These are phyloP conservation scores for Arabidopsis arenosa DNA, from an alignment of 345 rosid species.

Conservation along the genomic window DNA sequence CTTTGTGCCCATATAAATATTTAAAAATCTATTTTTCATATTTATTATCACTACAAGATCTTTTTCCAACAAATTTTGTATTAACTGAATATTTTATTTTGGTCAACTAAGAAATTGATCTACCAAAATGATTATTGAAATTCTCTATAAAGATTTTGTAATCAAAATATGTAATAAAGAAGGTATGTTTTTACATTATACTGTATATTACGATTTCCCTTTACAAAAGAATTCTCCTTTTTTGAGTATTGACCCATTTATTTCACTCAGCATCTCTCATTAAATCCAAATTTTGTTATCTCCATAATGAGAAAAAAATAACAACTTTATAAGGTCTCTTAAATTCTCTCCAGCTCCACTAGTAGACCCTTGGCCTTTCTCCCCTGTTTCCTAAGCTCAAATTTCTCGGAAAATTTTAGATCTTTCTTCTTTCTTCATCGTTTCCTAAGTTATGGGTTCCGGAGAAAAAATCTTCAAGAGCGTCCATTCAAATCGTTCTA, in stretches of 20 bases:
- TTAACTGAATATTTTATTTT: not conserved
- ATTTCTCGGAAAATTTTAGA: not conserved
- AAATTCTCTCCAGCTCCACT: constrained; percentile 40
- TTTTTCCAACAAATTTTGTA: not conserved
- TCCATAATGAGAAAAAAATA: constrained; percentile 36
- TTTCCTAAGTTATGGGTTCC: constrained; percentile 31
- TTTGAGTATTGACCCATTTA: not conserved
- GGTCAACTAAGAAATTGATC: not conserved
- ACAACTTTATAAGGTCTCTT: constrained; percentile 41
- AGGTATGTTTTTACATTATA: not conserved
- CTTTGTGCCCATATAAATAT: not conserved
- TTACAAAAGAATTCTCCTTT: constrained; percentile 6
- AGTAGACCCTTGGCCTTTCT: constrained; percentile 51
- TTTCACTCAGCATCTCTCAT: constrained; percentile 11
- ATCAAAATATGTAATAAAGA: not conserved
- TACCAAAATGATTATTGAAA: not conserved
- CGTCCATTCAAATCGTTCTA: constrained; percentile 27
- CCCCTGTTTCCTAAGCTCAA: constrained; percentile 28
- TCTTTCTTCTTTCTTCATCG: not conserved
- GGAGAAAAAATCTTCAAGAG: constrained; percentile 36
- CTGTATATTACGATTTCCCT: not conserved
- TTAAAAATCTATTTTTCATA: too few relatives aligned
- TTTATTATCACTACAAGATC: not conserved
- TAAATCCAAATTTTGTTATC: constrained; percentile 31
- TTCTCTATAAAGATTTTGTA: not conserved